Percentiles rank a stretch among this genome's conserved stretches.
phyloP scores from a whole-genome alignment of 179 eudicot genomes.

The Monotropa hypopitys region DNA sequence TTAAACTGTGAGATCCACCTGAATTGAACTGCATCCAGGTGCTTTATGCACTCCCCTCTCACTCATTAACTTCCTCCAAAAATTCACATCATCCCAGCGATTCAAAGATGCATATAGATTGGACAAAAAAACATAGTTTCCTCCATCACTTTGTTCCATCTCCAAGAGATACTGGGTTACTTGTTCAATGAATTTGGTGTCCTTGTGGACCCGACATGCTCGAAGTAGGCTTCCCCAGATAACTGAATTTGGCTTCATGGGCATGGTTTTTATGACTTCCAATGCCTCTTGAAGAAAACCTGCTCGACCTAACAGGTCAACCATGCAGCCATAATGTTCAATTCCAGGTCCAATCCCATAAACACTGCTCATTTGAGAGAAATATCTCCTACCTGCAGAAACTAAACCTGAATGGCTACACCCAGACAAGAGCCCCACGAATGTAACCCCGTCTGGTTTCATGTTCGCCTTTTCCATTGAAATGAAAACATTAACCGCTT shows the following conservation, averaged over 20 bases:
- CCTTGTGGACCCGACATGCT: slow-evolving; percentile 20
- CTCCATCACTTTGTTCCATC: slow-evolving; percentile 23
- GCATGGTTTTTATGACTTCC: slow-evolving; percentile 16
- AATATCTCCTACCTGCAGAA: slow-evolving; percentile 19
- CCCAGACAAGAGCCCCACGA: slow-evolving; percentile 19
- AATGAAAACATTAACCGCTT: slow-evolving; percentile 14
- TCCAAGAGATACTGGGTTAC: slow-evolving; percentile 16
- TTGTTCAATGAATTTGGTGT: slow-evolving; percentile 8
- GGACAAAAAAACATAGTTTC: slow-evolving; percentile 20
- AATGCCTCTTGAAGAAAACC: slow-evolving; percentile 23
- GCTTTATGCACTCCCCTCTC: slow-evolving; percentile 15
- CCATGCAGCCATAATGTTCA: slow-evolving; percentile 28
- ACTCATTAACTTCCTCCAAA: slow-evolving; percentile 13
- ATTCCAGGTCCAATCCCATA: slow-evolving; percentile 21
- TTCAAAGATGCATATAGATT: slow-evolving; percentile 20
- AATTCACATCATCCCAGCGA: slow-evolving; percentile 16
- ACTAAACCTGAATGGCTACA: slow-evolving; percentile 23
- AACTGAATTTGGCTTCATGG: slow-evolving; percentile 23
- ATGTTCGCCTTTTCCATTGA: slow-evolving; percentile 13
- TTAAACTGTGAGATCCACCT: slow-evolving; percentile 13
- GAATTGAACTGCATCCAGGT: slow-evolving; percentile 22
- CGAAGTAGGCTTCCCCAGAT: slow-evolving; percentile 27
- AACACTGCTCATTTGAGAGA: slow-evolving; percentile 16
- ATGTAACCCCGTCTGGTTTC: slow-evolving; percentile 24
- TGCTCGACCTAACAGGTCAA: slow-evolving; percentile 22